phyloP scores from a whole-genome alignment of 371 early-diverging fungal genomes.

The Mucor racemosus region DNA sequence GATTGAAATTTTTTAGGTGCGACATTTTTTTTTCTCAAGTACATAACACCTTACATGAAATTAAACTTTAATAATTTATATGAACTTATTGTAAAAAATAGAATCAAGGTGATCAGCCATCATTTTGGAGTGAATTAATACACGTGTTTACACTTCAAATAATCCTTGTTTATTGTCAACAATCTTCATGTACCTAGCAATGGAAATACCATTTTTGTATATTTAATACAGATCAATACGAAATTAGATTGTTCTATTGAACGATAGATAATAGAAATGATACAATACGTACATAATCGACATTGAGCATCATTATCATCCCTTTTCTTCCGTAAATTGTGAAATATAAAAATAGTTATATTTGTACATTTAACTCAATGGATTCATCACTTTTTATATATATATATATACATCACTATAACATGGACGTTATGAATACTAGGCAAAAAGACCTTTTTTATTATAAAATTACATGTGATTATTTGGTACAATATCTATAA shows the following conservation, averaged over 20 bases:
- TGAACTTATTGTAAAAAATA: background rate
- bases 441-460: background rate
- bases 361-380: no score
- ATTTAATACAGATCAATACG: background rate
- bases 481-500: no score
- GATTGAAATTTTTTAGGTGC: no score
- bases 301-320: background rate
- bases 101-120: background rate
- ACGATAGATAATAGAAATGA: background rate
- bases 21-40: no score
- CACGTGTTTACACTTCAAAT: background rate
- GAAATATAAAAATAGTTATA: background rate
- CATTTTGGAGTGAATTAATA: background rate
- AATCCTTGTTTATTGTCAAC: background rate
- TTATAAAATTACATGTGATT: background rate
- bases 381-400: no score
- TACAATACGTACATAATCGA: background rate
- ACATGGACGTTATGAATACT: background rate
- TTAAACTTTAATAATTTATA: conserved; percentile 2
- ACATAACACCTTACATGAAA: no score
- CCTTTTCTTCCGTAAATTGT: background rate
- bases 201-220: background rate
- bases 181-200: background rate
- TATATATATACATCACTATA: no score
- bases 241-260: background rate